phyloP scores from a whole-genome alignment of 1,284 basidiomycete genomes.

The Psilocybe mexicana region DNA sequence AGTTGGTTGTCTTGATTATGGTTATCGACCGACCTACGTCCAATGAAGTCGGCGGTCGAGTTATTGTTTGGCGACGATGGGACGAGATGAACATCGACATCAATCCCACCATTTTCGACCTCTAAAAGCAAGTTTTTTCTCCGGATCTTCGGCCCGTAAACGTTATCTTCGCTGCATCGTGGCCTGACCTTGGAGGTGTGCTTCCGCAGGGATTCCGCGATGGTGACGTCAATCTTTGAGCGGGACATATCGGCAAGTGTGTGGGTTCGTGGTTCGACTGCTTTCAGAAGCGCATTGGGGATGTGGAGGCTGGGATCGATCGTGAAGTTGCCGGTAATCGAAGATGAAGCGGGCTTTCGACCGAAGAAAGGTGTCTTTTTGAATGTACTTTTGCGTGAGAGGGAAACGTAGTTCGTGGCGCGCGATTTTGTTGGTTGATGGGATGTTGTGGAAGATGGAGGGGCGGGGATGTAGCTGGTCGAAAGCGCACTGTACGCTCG shows the following conservation, averaged over 20 bases:
- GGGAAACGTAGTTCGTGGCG: slow-evolving; percentile 31
- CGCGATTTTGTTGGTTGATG: slow-evolving; percentile 3
- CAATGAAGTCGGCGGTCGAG: neutral
- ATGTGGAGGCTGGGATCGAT: slow-evolving; percentile 24
- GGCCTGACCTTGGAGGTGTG: neutral
- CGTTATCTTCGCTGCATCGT: neutral
- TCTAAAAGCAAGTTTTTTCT: slow-evolving; percentile 37
- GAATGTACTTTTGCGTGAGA: slow-evolving; percentile 31
- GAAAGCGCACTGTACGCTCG: neutral
- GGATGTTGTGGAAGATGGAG: neutral
- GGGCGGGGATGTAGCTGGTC: slow-evolving; percentile 4
- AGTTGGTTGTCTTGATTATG: neutral
- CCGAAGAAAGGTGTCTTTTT: slow-evolving; percentile 19
- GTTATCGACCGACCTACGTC: slow-evolving; percentile 9
- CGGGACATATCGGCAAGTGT: slow-evolving; percentile 13
- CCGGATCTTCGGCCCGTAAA: slow-evolving; percentile 2
- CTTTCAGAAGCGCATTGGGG: slow-evolving; percentile 19
- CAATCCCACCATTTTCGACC: slow-evolving; percentile 42
- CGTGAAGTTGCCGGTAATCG: slow-evolving; percentile 20
- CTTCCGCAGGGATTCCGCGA: neutral
- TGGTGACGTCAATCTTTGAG: slow-evolving; percentile 11
- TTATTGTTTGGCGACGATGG: slow-evolving; percentile 9
- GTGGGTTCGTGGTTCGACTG: slow-evolving; percentile 12
- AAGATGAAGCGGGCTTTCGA: slow-evolving; percentile 7
- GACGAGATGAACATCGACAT: slow-evolving; percentile 37